Percentiles rank a stretch among this genome's conserved stretches.
Evolutionary conservation across 768 basidiomycete species (phyloP).

Genomic region (Tubosaeta sp.): DNA sequence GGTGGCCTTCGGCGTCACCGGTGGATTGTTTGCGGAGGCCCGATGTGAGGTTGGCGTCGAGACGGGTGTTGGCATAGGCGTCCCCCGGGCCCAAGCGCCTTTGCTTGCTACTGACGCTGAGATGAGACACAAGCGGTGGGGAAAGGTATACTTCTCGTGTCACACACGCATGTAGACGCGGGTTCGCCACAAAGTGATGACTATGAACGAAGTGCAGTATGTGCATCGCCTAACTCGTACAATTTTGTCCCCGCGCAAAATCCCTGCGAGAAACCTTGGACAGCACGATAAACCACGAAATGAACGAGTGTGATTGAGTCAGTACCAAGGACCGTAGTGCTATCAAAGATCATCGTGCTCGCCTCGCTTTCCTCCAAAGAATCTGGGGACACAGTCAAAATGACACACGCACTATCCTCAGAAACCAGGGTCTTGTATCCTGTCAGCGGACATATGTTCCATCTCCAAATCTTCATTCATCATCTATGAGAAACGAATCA

Average conservation of each 20-base stretch:
- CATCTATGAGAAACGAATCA: not conserved
- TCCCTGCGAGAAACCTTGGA: no score
- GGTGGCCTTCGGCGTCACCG: conserved; percentile 64
- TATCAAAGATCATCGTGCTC: not conserved
- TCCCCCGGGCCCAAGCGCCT: conserved; percentile 56
- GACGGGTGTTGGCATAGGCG: conserved; percentile 42
- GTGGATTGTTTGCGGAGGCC: conserved; percentile 69
- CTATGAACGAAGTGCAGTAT: no score
- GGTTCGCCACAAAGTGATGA: no score
- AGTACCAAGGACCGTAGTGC: not conserved
- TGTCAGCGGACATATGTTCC: not conserved
- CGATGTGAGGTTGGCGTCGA: conserved; percentile 62
- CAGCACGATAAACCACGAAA: not conserved
- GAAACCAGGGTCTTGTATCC: not conserved
- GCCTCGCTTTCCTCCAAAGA: not conserved
- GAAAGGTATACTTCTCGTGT: no score
- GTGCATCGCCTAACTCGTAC: no score
- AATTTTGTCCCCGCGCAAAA: no score
- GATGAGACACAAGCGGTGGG: not conserved
- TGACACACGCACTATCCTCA: no score
- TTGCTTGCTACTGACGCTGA: conserved; percentile 52
- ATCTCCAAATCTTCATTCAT: not conserved
- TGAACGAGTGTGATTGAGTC: not conserved
- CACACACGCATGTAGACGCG: no score
- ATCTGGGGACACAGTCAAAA: no score